A percentile compares a stretch with the other conserved stretches of the same genome.
phyloP scores from a whole-genome alignment of 192 early-diverging fungal species.

The Thamnidium elegans region DNA sequence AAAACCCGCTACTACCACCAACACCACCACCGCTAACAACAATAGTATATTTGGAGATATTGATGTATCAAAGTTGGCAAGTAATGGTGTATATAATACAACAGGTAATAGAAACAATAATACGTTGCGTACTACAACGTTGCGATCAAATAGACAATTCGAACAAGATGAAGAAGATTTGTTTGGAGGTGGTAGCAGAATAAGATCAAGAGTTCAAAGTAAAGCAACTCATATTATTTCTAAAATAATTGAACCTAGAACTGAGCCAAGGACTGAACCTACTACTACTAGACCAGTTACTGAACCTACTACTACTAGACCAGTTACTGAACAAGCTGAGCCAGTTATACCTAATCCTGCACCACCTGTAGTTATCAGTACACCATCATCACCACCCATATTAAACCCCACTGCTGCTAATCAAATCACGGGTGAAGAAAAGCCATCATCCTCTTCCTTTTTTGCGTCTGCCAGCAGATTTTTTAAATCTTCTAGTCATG shows the following conservation, averaged over 20 bases:
- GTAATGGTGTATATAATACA: background rate
- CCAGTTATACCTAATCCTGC: background rate
- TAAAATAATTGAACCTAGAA: background rate
- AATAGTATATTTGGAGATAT: constrained; percentile 30
- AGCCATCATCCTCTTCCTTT: constrained; percentile 4
- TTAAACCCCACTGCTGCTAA: background rate
- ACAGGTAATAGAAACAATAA: background rate
- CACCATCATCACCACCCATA: background rate
- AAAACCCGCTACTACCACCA: background rate
- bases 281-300: too few relatives aligned
- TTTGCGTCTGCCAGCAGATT: constrained; percentile 28
- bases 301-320: background rate
- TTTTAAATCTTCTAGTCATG: constrained; percentile 4
- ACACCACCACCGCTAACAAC: too few relatives aligned
- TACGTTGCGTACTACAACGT: background rate
- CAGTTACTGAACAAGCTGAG: too few relatives aligned
- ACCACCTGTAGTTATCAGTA: background rate
- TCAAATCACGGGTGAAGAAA: background rate
- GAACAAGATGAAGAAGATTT: constrained; percentile 26
- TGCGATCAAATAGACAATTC: background rate
- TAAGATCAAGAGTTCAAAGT: background rate
- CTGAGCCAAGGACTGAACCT: background rate
- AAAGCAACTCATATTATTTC: background rate
- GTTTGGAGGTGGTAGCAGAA: constrained; percentile 14
- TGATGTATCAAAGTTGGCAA: constrained; percentile 26